Conservation (phyloP, 768 basidiomycete genomes). For the Auriscalpium microsporum region DNA sequence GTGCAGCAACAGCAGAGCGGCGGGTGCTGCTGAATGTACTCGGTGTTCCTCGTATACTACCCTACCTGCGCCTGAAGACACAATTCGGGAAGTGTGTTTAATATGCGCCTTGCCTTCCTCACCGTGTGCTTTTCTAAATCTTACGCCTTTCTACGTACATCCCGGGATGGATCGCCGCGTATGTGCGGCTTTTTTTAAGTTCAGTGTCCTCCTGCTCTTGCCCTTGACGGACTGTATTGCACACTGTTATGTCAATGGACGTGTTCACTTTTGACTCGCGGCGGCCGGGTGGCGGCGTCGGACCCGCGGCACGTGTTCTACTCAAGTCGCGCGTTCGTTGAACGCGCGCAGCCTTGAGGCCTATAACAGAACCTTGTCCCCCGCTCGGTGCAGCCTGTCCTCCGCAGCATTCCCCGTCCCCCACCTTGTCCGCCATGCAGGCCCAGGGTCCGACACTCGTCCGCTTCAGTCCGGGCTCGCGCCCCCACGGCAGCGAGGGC, state of each 20-base stretch:
- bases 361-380: no score
- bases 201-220: not conserved
- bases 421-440: no score
- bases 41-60: slow-evolving; percentile 13
- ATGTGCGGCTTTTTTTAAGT: not conserved
- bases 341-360: no score
- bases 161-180: not conserved
- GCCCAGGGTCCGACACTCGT: no score
- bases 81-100: slow-evolving; percentile 12
- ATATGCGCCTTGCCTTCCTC: slow-evolving; percentile 9
- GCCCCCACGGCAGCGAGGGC: slow-evolving; percentile 6
- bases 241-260: not conserved
- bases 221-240: not conserved
- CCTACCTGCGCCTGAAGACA: slow-evolving; percentile 12
- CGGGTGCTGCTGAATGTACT: slow-evolving; percentile 65
- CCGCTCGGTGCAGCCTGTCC: no score
- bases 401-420: no score
- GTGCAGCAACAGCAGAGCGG: slow-evolving; percentile 67
- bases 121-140: slow-evolving; percentile 10
- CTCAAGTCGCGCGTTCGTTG: no score
- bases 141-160: not conserved
- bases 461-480: not conserved
- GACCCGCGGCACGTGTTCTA: no score
- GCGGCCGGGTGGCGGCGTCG: no score
- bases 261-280: not conserved